Evolutionary conservation across 2,329 filamentous ascomycete genomes (phyloP).

Genomic region (Ceratocystis cacaofunesta): DNA sequence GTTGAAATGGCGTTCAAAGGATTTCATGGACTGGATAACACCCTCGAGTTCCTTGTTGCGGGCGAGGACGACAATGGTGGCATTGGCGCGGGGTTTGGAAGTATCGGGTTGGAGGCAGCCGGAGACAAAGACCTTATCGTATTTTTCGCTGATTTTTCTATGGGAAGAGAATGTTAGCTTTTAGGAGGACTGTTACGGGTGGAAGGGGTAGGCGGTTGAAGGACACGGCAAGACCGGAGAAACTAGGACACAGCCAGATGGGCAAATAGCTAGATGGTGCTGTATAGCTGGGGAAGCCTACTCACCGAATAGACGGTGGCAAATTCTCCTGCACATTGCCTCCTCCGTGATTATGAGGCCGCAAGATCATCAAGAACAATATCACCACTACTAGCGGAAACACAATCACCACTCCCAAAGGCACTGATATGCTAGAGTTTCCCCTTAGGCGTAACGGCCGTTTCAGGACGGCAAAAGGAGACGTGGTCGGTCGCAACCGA

Average conservation of each 20-base stretch:
- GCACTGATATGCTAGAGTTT: conserved; percentile 85
- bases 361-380: conserved; percentile 77
- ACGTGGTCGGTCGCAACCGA: conserved; percentile 29
- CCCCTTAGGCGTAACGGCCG: conserved; percentile 76
- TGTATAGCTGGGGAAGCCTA: conserved; percentile 12
- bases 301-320: conserved; percentile 78
- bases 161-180: neutral
- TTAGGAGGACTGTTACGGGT: neutral
- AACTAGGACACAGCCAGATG: neutral
- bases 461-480: conserved; percentile 63
- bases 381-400: conserved; percentile 88
- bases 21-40: conserved; percentile 92
- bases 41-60: conserved; percentile 93
- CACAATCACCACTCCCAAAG: conserved; percentile 78
- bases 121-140: conserved; percentile 90
- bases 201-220: neutral
- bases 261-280: neutral
- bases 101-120: conserved; percentile 76
- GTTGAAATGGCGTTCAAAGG: conserved; percentile 97
- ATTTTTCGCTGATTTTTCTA: conserved; percentile 94
- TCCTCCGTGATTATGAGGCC: conserved; percentile 69
- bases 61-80: conserved; percentile 87
- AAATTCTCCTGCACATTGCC: conserved; percentile 60
- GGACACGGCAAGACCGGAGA: neutral
- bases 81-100: conserved; percentile 70